phyloP scores from a whole-genome alignment of 805 yeast species.

The Saccharomycopsis guyanensis region DNA sequence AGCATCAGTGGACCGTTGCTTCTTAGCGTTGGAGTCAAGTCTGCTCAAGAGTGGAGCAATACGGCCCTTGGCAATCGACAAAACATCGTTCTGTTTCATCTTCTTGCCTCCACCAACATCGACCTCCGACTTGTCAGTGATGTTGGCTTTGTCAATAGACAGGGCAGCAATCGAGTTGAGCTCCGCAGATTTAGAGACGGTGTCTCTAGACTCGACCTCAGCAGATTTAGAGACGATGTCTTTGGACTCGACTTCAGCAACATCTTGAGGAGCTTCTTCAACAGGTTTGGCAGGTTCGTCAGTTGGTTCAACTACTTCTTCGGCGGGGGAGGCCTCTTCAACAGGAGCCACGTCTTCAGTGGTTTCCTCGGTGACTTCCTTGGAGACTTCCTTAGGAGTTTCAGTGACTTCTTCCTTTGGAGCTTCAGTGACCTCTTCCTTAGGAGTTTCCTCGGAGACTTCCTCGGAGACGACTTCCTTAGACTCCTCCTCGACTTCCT shows the following conservation, averaged over 20 bases:
- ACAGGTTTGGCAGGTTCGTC: not conserved
- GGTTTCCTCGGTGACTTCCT: not conserved
- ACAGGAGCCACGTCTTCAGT: not conserved
- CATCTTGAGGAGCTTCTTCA: constrained; percentile 11
- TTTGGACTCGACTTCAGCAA: constrained; percentile 10
- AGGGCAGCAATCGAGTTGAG: not conserved
- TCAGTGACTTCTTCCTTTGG: not conserved
- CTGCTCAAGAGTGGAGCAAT: constrained; percentile 11
- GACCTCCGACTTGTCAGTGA: constrained; percentile 2
- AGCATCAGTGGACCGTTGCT: constrained; percentile 15
- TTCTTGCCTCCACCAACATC: constrained; percentile 14
- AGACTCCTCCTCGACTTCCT: not conserved
- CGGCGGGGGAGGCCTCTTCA: not conserved
- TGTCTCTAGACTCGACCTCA: not conserved
- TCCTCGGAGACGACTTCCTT: not conserved
- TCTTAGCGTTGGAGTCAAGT: constrained; percentile 15
- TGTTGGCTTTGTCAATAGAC: not conserved
- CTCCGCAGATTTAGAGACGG: not conserved
- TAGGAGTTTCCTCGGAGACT: not conserved
- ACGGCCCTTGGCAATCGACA: constrained; percentile 11
- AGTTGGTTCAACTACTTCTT: not conserved
- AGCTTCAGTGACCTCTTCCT: not conserved
- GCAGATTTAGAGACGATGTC: not conserved
- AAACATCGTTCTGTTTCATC: constrained; percentile 12
- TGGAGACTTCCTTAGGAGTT: not conserved